A percentile compares a stretch with the other conserved stretches of the same genome.
Conservation (phyloP, 208 protist species). For the Wallacemonas sp. region DNA sequence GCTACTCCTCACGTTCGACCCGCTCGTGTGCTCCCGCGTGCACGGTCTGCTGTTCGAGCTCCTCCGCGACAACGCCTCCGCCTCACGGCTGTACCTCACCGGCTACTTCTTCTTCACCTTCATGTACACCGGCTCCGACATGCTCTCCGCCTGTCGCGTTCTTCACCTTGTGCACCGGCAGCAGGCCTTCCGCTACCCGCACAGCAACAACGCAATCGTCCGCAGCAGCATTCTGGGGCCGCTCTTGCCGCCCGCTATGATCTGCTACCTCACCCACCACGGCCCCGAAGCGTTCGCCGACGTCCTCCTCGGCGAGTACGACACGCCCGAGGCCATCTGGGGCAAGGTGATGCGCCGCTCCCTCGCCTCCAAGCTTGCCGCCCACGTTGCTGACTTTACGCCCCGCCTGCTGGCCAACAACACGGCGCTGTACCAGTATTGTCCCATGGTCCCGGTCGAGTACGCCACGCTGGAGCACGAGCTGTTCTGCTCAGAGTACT, state of each 20-base stretch:
- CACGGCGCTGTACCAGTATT: constrained; percentile 90
- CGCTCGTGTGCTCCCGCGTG: constrained; percentile 75
- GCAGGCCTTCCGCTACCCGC: constrained; percentile 79
- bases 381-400: constrained; percentile 92
- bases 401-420: constrained; percentile 91
- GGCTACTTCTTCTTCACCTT: constrained; percentile 95
- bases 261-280: constrained; percentile 93
- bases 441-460: constrained; percentile 88
- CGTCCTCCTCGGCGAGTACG: constrained; percentile 93
- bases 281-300: constrained; percentile 91
- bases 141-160: constrained; percentile 88
- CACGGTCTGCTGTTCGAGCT: constrained; percentile 82
- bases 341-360: constrained; percentile 89
- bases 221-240: constrained; percentile 78
- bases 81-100: constrained; percentile 89
- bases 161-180: constrained; percentile 81
- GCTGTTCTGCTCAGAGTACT: constrained; percentile 95
- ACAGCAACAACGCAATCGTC: constrained; percentile 57
- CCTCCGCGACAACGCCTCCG: constrained; percentile 88
- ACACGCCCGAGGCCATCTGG: constrained; percentile 96
- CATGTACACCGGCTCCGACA: constrained; percentile 94
- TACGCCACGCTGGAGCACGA: constrained; percentile 90
- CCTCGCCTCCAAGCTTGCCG: constrained; percentile 89
- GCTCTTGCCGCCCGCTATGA: constrained; percentile 92
- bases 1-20: constrained; percentile 93